Evolutionary conservation across 2,329 filamentous ascomycete genomes (phyloP), one percentile per base, ranked within the genome.

Genomic region (Cyphellophora attinorum): DNA sequence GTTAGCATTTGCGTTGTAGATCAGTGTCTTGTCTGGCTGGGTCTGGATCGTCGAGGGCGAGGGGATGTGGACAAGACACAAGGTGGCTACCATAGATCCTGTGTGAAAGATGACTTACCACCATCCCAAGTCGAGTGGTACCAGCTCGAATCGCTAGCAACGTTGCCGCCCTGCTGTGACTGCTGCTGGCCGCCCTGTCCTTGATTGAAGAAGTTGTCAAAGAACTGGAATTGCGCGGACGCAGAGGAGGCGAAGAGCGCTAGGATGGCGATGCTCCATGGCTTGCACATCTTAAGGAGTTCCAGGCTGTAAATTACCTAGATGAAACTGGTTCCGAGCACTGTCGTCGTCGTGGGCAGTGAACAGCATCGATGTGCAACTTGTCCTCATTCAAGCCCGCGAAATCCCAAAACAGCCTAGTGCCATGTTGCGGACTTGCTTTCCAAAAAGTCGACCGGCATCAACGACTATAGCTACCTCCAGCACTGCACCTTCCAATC

Each of bases 121-220:
- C 37, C 37, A 19, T 79, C 73, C 55, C 84, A 85, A 39, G 74
- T 73, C 41, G 73, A 64, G 50, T 77, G 79, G 58, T 95, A 96
- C 67, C 83, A 81, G 15, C 67, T 64, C 11, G 84, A 81, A 61
- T 96, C 89, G 52, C 84, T 93, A 2, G 84, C 74, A 17, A 82
- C 84, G 57, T 95, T 91, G 29, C 70, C 67, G 28, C 72, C 68
- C 27, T 70, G 65, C 14, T 64, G 57, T 31, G 72, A 60, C 46
- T 76, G 71, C 38, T 74, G 67, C 10, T 67, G 62, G 42, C 62
- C 62, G 40, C 69, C 68, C 15, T 31, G 34, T 6, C 43, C 39
- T 47, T 74, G 74, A 49, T 76, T 88, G 58, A 98, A 96, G 85
- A 96, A 94, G 52, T 96, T 85, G 58, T 95, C 88, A 63, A 96